Percentiles rank a stretch among this genome's conserved stretches.
These are phyloP conservation scores for Epichloe elymi DNA, from an alignment of 2,329 filamentous ascomycete genomes.

Conservation along the genomic window DNA sequence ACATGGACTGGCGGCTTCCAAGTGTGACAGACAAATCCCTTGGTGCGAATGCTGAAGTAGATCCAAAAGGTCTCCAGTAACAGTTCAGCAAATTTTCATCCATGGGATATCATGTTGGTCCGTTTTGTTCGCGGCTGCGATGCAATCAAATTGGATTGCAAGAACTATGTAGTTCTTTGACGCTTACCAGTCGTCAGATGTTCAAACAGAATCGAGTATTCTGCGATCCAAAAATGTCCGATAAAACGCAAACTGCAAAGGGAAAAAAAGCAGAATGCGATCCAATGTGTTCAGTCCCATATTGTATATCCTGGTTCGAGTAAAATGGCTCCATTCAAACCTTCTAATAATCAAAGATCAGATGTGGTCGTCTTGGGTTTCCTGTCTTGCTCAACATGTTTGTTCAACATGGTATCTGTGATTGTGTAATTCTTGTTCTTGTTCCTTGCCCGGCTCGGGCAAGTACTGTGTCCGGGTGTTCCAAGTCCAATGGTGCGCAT, in stretches of 20 bases:
- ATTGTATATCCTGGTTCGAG: neutral
- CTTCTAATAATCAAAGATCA: neutral
- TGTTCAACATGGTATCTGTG: neutral
- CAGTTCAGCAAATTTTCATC: neutral
- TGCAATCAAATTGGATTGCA: slow-evolving; percentile 13
- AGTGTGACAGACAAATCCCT: too few species aligned
- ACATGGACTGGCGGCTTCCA: too few species aligned
- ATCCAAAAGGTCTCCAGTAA: neutral
- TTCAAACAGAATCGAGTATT: neutral
- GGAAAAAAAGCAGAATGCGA: neutral
- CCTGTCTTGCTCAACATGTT: slow-evolving; percentile 4
- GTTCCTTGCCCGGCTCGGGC: slow-evolving; percentile 7
- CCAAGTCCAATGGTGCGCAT: neutral
- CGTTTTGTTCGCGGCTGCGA: slow-evolving; percentile 10
- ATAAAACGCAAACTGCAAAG: neutral
- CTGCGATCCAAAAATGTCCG: neutral
- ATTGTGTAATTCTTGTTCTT: neutral
- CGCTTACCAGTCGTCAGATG: slow-evolving; percentile 7
- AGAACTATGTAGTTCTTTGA: slow-evolving; percentile 7
- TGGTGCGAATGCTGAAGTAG: neutral
- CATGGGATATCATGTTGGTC: neutral
- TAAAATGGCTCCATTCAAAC: neutral
- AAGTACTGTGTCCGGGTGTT: slow-evolving; percentile 6
- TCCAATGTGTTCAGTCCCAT: neutral
- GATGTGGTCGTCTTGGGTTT: neutral